phyloP scores from a whole-genome alignment of 352 stramenopile species.

The Pythium aristosporum region DNA sequence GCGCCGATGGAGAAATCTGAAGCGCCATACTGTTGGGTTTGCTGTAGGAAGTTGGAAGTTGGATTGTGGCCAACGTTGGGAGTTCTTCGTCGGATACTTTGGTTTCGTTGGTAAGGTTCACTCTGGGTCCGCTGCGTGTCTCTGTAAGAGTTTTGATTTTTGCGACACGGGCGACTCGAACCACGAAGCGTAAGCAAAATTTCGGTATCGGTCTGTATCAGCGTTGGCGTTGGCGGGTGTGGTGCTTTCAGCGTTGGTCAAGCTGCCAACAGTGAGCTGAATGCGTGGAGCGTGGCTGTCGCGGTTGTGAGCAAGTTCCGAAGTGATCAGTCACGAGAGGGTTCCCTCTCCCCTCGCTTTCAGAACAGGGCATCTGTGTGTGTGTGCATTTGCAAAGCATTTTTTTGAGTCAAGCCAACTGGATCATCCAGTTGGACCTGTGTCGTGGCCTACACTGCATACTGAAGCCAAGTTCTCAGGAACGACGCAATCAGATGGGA shows the following conservation, averaged over 20 bases:
- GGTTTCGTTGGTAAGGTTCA: background rate
- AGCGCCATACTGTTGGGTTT: slow-evolving; percentile 22
- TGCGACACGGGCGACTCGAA: no score
- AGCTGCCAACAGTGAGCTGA: no score
- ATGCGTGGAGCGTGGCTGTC: background rate
- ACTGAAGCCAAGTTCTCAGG: slow-evolving; percentile 22
- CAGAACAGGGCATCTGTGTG: slow-evolving; percentile 3
- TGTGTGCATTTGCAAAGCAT: background rate
- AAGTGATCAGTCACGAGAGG: slow-evolving; percentile 4
- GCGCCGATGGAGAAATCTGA: slow-evolving; percentile 21
- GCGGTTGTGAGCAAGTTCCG: background rate
- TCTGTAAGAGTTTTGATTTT: no score
- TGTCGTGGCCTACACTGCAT: background rate
- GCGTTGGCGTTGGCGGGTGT: background rate
- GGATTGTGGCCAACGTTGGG: slow-evolving; percentile 7
- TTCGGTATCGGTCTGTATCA: no score
- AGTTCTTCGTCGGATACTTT: background rate
- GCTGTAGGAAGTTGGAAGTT: background rate
- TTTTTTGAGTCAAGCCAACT: background rate
- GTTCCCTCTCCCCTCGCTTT: slow-evolving; percentile 2
- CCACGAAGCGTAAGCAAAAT: no score
- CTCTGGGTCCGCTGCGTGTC: no score
- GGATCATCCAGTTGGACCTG: background rate
- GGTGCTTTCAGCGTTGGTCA: background rate
- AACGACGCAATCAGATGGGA: slow-evolving; percentile 14